These are phyloP conservation scores for Coprinopsis sp. DNA, from an alignment of 768 basidiomycete genomes.

Conservation along the genomic window DNA sequence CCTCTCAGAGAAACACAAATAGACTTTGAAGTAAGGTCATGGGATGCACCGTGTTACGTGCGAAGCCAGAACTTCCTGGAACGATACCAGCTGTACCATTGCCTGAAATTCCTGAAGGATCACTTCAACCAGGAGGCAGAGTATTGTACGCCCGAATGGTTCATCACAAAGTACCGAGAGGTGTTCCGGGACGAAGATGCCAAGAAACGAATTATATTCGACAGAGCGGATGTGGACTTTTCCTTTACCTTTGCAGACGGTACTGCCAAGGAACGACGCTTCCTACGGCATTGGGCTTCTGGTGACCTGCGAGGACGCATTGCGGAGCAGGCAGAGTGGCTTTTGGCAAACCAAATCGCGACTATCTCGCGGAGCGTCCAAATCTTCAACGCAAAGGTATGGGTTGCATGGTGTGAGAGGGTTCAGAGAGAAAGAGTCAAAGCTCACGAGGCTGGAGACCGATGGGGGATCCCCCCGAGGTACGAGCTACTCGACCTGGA, in stretches of 20 bases:
- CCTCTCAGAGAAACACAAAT: too few relatives aligned
- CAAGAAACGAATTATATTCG: not conserved
- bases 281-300: slow-evolving; percentile 3
- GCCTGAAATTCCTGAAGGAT: slow-evolving; percentile 1
- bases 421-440: not conserved
- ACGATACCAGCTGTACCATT: slow-evolving; percentile 1
- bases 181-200: not conserved
- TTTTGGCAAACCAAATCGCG: slow-evolving; percentile 11
- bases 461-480: slow-evolving; percentile 5
- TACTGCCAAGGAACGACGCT: not conserved
- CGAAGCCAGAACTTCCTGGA: not conserved
- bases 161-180: not conserved
- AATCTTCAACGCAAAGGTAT: not conserved
- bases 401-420: slow-evolving; percentile 2
- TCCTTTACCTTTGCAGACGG: not conserved
- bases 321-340: slow-evolving; percentile 6
- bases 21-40: not conserved
- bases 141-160: slow-evolving; percentile 3
- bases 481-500: not conserved
- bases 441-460: not conserved
- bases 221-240: not conserved
- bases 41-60: not conserved
- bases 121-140: not conserved
- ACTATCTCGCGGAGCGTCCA: not conserved
- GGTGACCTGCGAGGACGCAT: slow-evolving; percentile 2